Base-by-base conservation (phyloP, 805 yeast species). In the Wickerhamomyces chaumierensis region DNA sequence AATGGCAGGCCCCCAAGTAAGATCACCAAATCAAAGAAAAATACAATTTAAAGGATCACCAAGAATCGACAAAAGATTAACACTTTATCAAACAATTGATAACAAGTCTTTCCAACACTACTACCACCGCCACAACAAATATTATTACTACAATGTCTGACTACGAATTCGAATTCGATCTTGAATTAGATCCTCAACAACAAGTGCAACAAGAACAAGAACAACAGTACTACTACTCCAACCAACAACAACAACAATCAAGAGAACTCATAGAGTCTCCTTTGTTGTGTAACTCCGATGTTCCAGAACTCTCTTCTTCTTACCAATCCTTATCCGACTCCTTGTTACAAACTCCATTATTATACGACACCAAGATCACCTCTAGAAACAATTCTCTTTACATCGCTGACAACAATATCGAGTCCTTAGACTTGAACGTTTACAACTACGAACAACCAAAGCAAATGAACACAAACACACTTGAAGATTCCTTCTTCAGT, bases 341-440 rank as follows among this genome's bases (percentile, higher is more conserved):
- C 17, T 31, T 31, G 18, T 31, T 31, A 15, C 37, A 41, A 16
- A 49, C 55, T 15, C 57, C 57, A 3, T 41, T 53, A 15, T 39
- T 53, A 19, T 53, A 53, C 42, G 52, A 52, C 32, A 49, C 55
- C 14, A 45, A 37, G 36, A 39, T 47, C 31, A 36, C 46, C 11
- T 46, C 53, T 13, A 44, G 52, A 31, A 36, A 41, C 36, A 38
- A 41, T 35, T 43, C 48, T 20, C 12, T 25, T 8, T 25, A 11
- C 29, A 35, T 42, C 17, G 45, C 39, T 14, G 34, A 45, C 18
- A 32, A 31, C 13, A 12, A 31, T 17, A 18, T 25, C 21, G 33
- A 31, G 13, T 31, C 33, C 18, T 31, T 31, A 7, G 33, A 31
- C 14, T 15, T 31, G 33, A 31, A 31, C 18, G 5, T n/a, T n/a